These are phyloP conservation scores for Scalesia atractyloides DNA, from an alignment of 129 eudicot genomes.

Conservation along the genomic window DNA sequence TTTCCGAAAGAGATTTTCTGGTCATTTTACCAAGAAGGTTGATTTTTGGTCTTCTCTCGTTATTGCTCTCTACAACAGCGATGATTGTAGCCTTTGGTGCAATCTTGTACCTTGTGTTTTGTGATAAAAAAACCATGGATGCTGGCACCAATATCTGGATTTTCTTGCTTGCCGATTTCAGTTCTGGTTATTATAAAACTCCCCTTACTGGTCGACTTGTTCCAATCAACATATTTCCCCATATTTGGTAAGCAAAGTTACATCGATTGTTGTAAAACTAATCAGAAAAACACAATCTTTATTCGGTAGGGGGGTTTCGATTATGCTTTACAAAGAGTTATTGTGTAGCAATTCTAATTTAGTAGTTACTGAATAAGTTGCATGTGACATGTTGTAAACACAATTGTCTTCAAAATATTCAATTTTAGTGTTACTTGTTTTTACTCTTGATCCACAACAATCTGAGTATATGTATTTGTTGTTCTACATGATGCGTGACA, in stretches of 20 bases:
- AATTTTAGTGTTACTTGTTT: no score
- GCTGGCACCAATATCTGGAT: slow-evolving; percentile 2
- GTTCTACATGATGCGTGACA: no score
- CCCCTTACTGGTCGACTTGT: slow-evolving; percentile 15
- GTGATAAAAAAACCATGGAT: slow-evolving; percentile 20
- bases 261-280: not conserved
- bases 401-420: no score
- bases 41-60: slow-evolving; percentile 1
- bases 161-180: slow-evolving; percentile 19
- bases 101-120: slow-evolving; percentile 15
- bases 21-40: slow-evolving; percentile 7
- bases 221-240: slow-evolving; percentile 15
- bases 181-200: not conserved
- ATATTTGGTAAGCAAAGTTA: slow-evolving; percentile 10
- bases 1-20: slow-evolving; percentile 21
- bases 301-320: not conserved
- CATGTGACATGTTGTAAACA: no score
- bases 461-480: no score
- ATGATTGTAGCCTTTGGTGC: no score
- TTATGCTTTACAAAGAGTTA: not conserved
- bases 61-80: slow-evolving; percentile 14
- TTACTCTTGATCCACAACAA: no score
- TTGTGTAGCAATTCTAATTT: no score
- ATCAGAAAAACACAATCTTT: not conserved
- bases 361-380: no score